Conservation (phyloP, 192 early-diverging fungal species). For the Spizellomyces punctatus region DNA sequence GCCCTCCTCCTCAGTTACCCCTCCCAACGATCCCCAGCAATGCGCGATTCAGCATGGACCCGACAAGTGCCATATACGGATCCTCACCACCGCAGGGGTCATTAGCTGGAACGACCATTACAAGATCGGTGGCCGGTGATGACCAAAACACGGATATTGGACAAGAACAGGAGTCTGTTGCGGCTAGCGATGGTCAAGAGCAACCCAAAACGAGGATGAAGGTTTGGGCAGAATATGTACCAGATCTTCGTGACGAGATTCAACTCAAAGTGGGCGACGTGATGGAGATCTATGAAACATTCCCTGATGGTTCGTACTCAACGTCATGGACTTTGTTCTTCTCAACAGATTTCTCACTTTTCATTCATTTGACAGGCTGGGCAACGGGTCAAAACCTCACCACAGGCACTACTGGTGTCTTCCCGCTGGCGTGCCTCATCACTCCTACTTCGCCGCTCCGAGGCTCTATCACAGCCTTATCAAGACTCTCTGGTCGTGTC, state of each 20-base stretch:
- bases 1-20: too few species aligned
- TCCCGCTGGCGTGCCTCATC: constrained; percentile 27
- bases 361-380: constrained; percentile 13
- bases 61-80: too few species aligned
- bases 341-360: neutral
- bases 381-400: constrained; percentile 8
- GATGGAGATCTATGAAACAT: constrained; percentile 30
- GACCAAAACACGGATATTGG: too few species aligned
- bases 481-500: neutral
- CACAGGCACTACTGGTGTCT: constrained; percentile 12
- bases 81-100: too few species aligned
- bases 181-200: neutral
- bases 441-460: neutral
- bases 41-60: too few species aligned
- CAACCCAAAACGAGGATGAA: constrained; percentile 16
- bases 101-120: too few species aligned
- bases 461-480: neutral
- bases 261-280: constrained; percentile 23
- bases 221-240: constrained; percentile 27
- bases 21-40: too few species aligned
- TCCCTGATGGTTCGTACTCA: constrained; percentile 29
- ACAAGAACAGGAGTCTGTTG: neutral
- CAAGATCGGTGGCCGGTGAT: too few species aligned
- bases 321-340: neutral
- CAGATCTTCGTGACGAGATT: constrained; percentile 27